These are phyloP conservation scores for Cytospora piceae DNA, from an alignment of 2,329 filamentous ascomycete genomes.

Conservation along the genomic window DNA sequence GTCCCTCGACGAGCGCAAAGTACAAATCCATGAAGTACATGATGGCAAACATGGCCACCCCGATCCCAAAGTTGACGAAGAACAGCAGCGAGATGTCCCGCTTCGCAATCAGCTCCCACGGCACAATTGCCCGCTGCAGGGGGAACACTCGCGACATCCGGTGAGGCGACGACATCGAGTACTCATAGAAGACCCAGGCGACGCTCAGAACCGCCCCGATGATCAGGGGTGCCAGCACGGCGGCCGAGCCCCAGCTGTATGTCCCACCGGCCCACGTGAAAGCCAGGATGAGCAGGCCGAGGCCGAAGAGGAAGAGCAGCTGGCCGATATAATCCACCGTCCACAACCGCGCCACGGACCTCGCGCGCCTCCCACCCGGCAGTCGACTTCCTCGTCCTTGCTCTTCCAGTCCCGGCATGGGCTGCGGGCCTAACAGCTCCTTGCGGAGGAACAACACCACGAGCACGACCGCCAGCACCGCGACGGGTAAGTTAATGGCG, in stretches of 20 bases:
- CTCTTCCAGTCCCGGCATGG: conserved; percentile 49
- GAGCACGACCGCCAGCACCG: conserved; percentile 53
- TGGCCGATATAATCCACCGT: conserved; percentile 62
- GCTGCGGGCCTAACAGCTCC: conserved; percentile 59
- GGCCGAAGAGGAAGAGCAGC: conserved; percentile 57
- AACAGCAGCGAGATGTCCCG: conserved; percentile 65
- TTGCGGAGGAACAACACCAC: conserved; percentile 61
- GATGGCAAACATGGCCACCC: conserved; percentile 56
- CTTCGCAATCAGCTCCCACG: conserved; percentile 59
- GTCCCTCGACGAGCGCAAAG: conserved; percentile 64
- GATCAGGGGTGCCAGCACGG: conserved; percentile 54
- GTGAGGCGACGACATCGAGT: conserved; percentile 55
- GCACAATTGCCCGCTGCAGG: conserved; percentile 65
- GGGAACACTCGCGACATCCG: conserved; percentile 53
- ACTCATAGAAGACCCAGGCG: conserved; percentile 55
- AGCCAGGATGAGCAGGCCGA: conserved; percentile 57
- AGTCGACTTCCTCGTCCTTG: conserved; percentile 40
- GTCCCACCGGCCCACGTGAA: conserved; percentile 58
- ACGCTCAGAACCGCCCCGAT: conserved; percentile 47
- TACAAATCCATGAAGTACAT: conserved; percentile 72
- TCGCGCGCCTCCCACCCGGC: conserved; percentile 30
- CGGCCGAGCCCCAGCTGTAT: conserved; percentile 54
- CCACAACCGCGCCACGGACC: conserved; percentile 51
- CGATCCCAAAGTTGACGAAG: conserved; percentile 63
- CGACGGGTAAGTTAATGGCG: conserved; percentile 63